Base-by-base conservation (phyloP, 129 eudicot species). In the Chrysanthemum lavandulifolium region DNA sequence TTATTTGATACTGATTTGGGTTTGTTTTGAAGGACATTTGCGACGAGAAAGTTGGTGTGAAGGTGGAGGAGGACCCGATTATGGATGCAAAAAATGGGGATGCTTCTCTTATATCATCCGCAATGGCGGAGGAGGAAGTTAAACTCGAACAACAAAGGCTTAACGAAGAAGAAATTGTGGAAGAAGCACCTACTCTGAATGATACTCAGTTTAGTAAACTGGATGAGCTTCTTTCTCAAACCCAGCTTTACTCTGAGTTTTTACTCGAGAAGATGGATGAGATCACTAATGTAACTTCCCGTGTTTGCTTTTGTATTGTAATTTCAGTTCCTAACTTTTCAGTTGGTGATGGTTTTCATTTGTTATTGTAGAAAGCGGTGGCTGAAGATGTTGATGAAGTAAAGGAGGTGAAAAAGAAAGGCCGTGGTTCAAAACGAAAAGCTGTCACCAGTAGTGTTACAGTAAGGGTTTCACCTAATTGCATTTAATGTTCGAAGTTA, bases 201-300 rank as follows among this genome's bases (percentile, higher is more conserved):
- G 95, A 90, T 69, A 76, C 76, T 13, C 99, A 95, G 79, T 95
- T 86, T 23, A 88, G 83, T 45, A 95, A 95, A 77, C 78, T 95
- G 68, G 99, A 95, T 68, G 97, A 91, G 81, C 97, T 95, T 73
- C 84, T 95, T 57, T 88, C 91, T 33, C 99, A 90, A 71, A 91
- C 99, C 31, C 97, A 95, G 68, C 94, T 90, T 7, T 95, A 88
- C 74, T 83, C 99, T 0, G 96, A 95, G 83, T 95, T 95, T 73
- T 71, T 95, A 67, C 80, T 95, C 78, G 99, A 95, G 73, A 95
- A 95, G 81, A 95, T 95, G 97, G 97, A 95, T 43, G 90, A 88
- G 76, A 95, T 95, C 36, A 88, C 97, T 7, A 68, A 59, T 57
- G 97, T 91, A 78, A 53, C 21, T 61, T 13, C 23, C 64, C 11